Base-by-base conservation (phyloP, 768 basidiomycete genomes). In the Russula sp. region DNA sequence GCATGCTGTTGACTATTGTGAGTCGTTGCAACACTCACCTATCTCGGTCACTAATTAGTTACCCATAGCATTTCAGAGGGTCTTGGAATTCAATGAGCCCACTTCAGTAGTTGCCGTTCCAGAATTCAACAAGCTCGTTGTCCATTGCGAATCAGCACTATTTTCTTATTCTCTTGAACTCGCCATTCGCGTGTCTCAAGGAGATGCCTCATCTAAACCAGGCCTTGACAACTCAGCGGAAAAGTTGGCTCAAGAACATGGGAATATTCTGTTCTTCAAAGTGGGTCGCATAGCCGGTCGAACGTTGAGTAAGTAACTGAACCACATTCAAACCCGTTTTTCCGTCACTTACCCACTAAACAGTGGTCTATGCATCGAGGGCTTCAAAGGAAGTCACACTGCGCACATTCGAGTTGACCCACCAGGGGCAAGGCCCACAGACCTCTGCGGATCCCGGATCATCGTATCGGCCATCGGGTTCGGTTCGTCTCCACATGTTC, bases 291-390 rank as follows among this genome's bases (percentile, higher is more conserved):
- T 46, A 22, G 56, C 28, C 10, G 3, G 22, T 32, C 56, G 56
- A 42, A 44, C 42, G 3, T 30, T 46, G 1, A 22, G 56, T 57
- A 7, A 46, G 56, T 8, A 13, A 46, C 42, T 46, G 20, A 20
- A 11, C 7, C n/a, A 32, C 14, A 30, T 44, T 2, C 7, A 7
- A 7, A 6, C 46, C 46, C n/a, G 7, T 44, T 28, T 44, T 44
- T 6, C 9, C 44, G 6, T 32, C 20, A 11, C 56, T 57, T 10
- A 57, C 44, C 56, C 20, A 10, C 42, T 32, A 44, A 32, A 57
- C 20, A 57, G 56, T 57, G 22, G 30, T 57, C 28, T 57, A 57
- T 32, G 26, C 56, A 46, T 30, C 56, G n/a, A 57, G 46, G 56
- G 44, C n/a, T 1, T n/a, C 20, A 28, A 46, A 44, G 20, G 3